Percentiles rank a stretch among this genome's conserved stretches.
Evolutionary conservation across 1,139 yeast genomes (phyloP).

Genomic region (Hyphopichia buzzinii): DNA sequence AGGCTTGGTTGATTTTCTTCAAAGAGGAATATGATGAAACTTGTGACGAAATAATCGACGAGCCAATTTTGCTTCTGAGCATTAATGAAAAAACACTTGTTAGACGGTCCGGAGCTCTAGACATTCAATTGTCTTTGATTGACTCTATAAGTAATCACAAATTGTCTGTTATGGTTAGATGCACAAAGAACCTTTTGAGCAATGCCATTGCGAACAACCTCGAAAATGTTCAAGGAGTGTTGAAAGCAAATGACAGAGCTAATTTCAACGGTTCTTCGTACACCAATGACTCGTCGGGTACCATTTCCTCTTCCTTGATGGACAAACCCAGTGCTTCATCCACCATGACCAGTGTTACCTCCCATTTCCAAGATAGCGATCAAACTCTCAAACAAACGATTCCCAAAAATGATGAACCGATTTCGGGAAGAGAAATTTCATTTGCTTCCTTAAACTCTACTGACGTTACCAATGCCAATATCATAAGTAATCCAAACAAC

Average conservation of each 20-base stretch:
- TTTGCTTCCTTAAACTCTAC: conserved; percentile 13
- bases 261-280: conserved; percentile 6
- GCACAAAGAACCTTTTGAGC: conserved; percentile 27
- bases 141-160: conserved; percentile 32
- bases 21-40: conserved; percentile 38
- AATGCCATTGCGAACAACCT: conserved; percentile 26
- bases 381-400: conserved; percentile 1
- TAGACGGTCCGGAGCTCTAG: conserved; percentile 41
- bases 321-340: conserved; percentile 33
- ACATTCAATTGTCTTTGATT: conserved; percentile 33
- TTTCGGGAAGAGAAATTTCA: conserved; percentile 3
- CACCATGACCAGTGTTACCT: conserved; percentile 34
- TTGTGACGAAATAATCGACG: conserved; percentile 31
- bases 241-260: conserved; percentile 11
- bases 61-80: conserved; percentile 37
- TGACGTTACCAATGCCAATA: conserved; percentile 18
- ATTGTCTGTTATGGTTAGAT: conserved; percentile 33
- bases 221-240: conserved; percentile 27
- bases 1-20: conserved; percentile 42
- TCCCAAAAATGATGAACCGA: conserved; percentile 1
- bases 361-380: conserved; percentile 9
- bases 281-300: conserved; percentile 25
- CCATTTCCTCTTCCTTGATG: conserved; percentile 41
- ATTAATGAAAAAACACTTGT: conserved; percentile 24
- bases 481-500: conserved; percentile 24